Base-by-base conservation (phyloP, 306 rosid species). In the Cucurbita argyrosperma region DNA sequence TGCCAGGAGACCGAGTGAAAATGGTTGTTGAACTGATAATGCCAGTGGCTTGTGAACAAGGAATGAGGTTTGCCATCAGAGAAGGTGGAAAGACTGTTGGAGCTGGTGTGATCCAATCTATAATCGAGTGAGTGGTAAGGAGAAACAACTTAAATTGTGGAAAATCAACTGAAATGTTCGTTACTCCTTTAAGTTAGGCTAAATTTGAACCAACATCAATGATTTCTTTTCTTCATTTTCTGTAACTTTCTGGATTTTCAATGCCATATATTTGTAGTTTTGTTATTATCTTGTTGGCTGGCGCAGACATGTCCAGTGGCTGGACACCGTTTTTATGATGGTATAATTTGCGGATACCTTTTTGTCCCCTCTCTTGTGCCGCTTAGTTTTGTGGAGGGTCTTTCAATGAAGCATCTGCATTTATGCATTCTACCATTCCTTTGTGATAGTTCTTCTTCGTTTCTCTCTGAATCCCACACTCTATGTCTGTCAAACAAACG, bases 11-110 rank as follows among this genome's bases (percentile, higher is more conserved):
- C 69, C 84, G 96, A 18, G 96, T 90, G 45, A 88, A 90, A 88
- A 87, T 90, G 87, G 80, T 85, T 43, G 96, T 90, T 4, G 95
- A 90, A 74, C 85, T 90, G 68, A 90, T 90, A n/a, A 79, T 87
- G 39, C 96, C 96, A 0, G 96, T 90, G 15, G 96, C 96, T 37
- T 90, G 96, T 78, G 96, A 90, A 80, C 90, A 85, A 56, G 96
- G 96, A 51, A 90, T 90, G 96, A 87, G 96, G 89, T 90, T 90
- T 77, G 96, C 96, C 35, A 90, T 90, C 79, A 87, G 96, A 75
- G 96, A 88, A 85, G 96, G 96, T 70, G 96, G 95, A 60, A 90
- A 91, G 82, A 91, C 96, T 50, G 96, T 90, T 42, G 96, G 96
- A 74, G 96, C 96, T 63, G 96, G 96, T 74, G 96, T 90, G 30